A percentile compares a stretch with the other conserved stretches of the same genome.
Evolutionary conservation across 2,329 filamentous ascomycete species (phyloP).

Genomic region (Stylonectria norvegica): DNA sequence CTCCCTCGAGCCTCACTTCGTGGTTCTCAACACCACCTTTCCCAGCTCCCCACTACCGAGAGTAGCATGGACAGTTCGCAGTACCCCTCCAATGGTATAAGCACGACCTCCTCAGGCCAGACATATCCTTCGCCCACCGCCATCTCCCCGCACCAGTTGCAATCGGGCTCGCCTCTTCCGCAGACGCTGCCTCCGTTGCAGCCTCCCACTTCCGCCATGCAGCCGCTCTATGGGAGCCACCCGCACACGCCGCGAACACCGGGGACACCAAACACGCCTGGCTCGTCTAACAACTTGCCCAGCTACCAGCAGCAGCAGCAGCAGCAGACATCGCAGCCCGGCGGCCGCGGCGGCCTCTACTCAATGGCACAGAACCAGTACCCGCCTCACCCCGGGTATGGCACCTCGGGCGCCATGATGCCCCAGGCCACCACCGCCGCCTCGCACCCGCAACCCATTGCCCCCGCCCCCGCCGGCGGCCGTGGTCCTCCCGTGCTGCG

Average conservation of each 20-base stretch:
- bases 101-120: constrained; percentile 47
- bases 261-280: constrained; percentile 60
- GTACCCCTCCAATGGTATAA: constrained; percentile 55
- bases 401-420: constrained; percentile 58
- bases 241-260: constrained; percentile 61
- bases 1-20: constrained; percentile 4
- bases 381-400: constrained; percentile 53
- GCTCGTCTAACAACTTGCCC: constrained; percentile 49
- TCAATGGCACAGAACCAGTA: constrained; percentile 57
- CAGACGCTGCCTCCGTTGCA: constrained; percentile 57
- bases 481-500: constrained; percentile 59
- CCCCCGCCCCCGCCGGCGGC: constrained; percentile 62
- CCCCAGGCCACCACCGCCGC: constrained; percentile 63
- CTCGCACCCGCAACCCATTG: constrained; percentile 72
- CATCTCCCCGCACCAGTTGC: constrained; percentile 50
- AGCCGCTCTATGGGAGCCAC: constrained; percentile 53
- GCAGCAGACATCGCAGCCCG: constrained; percentile 47
- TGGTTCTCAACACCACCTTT: constrained; percentile 5
- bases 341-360: constrained; percentile 47
- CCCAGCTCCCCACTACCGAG: constrained; percentile 29
- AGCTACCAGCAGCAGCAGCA: no score
- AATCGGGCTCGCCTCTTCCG: constrained; percentile 45
- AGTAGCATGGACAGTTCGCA: constrained; percentile 54
- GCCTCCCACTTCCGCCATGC: constrained; percentile 42
- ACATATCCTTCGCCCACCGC: constrained; percentile 51